phyloP scores from a whole-genome alignment of 2,329 filamentous ascomycete genomes.

The Triangularia setosa region DNA sequence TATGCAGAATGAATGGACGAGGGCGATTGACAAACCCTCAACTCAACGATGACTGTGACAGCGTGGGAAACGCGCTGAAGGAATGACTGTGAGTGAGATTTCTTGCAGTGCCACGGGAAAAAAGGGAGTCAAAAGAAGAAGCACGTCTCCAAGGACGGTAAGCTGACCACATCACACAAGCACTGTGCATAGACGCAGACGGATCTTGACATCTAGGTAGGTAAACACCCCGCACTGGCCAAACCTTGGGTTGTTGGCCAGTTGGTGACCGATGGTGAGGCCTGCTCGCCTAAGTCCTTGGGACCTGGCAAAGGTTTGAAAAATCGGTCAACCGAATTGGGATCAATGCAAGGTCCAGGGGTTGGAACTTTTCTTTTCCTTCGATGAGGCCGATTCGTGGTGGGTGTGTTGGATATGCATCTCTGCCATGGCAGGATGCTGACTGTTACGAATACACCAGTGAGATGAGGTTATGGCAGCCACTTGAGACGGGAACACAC shows the following conservation, averaged over 20 bases:
- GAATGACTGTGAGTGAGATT: neutral
- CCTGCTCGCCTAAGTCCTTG: neutral
- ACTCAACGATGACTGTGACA: constrained; percentile 1
- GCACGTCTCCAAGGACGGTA: neutral
- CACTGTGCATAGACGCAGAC: neutral
- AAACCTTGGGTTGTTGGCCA: neutral
- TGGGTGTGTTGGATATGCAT: neutral
- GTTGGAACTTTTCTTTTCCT: neutral
- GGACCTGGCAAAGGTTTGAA: neutral
- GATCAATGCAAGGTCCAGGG: constrained; percentile 15
- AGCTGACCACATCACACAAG: neutral
- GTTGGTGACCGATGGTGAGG: neutral
- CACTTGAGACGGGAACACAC: neutral
- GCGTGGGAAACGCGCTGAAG: neutral
- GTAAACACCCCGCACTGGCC: neutral
- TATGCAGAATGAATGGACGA: constrained; percentile 18
- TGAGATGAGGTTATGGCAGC: neutral
- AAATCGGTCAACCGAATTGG: neutral
- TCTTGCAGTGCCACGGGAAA: neutral
- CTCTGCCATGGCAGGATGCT: neutral
- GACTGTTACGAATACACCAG: neutral
- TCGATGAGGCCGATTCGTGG: constrained; percentile 11
- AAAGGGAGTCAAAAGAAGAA: neutral
- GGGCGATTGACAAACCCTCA: constrained; percentile 6
- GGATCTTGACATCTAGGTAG: neutral